Percentiles rank a stretch among this genome's conserved stretches.
phyloP scores from a whole-genome alignment of 768 basidiomycete genomes.

The Mycena galericulata region DNA sequence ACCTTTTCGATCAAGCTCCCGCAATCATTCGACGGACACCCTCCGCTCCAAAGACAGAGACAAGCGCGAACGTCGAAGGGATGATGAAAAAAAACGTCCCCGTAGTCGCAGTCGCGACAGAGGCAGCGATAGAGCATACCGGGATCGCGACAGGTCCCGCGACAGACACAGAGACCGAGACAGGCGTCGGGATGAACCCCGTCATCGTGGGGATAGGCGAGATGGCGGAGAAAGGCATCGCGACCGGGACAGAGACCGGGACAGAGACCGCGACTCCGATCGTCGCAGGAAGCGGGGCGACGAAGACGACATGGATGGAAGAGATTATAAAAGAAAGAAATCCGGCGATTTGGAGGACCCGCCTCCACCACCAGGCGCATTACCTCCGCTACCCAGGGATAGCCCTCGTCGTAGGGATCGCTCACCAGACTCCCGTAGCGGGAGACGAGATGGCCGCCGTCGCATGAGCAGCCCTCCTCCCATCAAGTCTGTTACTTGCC shows the following conservation, averaged over 20 bases:
- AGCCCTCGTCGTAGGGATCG: conserved; percentile 65
- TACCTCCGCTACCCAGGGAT: conserved; percentile 61
- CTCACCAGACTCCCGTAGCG: conserved; percentile 65
- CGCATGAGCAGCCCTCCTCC: conserved; percentile 58
- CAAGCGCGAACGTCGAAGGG: conserved; percentile 64
- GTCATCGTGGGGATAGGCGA: conserved; percentile 54
- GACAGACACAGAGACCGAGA: conserved; percentile 65
- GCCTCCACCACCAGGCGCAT: conserved; percentile 49
- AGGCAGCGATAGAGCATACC: conserved; percentile 62
- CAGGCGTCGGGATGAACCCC: conserved; percentile 58
- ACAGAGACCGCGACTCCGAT: conserved; percentile 61
- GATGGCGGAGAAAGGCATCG: conserved; percentile 66
- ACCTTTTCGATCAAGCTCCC: conserved; percentile 60
- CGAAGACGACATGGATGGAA: conserved; percentile 66
- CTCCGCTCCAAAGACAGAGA: conserved; percentile 79
- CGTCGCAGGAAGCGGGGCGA: conserved; percentile 77
- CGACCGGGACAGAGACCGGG: conserved; percentile 59
- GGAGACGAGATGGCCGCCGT: conserved; percentile 52
- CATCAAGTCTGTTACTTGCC: conserved; percentile 56
- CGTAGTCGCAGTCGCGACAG: conserved; percentile 74
- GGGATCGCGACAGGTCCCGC: conserved; percentile 67
- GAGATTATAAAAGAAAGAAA: conserved; percentile 75
- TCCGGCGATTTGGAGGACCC: conserved; percentile 65
- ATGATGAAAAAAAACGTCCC: conserved; percentile 67
- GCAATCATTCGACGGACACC: conserved; percentile 83